phyloP scores from a whole-genome alignment of 2,329 filamentous ascomycete genomes.

The Ceratocystis smalleyi region DNA sequence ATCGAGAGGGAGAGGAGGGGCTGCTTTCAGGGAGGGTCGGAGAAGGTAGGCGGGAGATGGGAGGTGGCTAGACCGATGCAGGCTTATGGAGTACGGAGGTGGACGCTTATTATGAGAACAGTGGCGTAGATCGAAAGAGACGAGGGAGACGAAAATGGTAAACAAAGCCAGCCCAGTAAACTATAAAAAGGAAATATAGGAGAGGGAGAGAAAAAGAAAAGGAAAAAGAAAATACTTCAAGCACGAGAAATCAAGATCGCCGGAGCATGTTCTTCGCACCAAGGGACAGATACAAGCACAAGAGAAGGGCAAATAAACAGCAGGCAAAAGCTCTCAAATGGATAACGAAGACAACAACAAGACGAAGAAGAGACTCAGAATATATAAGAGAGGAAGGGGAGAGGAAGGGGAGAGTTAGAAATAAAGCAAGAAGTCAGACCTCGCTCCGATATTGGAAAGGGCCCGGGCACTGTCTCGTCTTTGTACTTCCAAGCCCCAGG shows the following conservation, averaged over 20 bases:
- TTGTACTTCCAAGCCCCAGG: neutral
- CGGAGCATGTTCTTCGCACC: neutral
- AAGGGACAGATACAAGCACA: neutral
- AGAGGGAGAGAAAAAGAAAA: neutral
- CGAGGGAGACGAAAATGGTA: neutral
- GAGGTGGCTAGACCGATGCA: neutral
- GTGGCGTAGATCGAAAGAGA: no score
- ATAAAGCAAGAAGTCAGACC: neutral
- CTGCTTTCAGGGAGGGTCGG: neutral
- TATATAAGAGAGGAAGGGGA: neutral
- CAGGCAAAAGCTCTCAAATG: neutral
- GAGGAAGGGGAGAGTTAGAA: neutral
- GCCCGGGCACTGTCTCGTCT: neutral
- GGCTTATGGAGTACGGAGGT: no score
- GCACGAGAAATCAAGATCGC: neutral
- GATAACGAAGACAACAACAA: neutral
- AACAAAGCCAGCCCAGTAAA: no score
- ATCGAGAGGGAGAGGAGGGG: neutral
- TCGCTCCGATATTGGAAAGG: neutral
- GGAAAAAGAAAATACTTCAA: neutral
- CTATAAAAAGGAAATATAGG: neutral
- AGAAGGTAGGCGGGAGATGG: neutral
- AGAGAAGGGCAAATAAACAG: neutral
- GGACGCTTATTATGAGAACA: no score
- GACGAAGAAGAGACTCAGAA: neutral